Evolutionary conservation across 2,329 filamentous ascomycete species (phyloP).

Genomic region (Sporothrix schenckii): DNA sequence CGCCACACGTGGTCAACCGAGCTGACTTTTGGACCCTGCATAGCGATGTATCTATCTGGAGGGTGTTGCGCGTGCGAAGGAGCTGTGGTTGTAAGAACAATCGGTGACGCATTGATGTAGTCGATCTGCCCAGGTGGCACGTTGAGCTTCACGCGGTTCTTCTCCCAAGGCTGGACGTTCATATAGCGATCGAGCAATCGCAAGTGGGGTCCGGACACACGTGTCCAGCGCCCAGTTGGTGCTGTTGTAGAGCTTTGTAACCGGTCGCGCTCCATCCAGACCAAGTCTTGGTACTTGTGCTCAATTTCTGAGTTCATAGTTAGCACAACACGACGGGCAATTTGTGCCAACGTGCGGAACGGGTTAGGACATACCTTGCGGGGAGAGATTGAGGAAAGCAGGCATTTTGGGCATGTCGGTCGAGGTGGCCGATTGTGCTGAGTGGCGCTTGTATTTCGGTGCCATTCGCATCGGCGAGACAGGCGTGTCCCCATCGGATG

Average conservation of each 20-base stretch:
- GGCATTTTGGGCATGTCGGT: slow-evolving; percentile 41
- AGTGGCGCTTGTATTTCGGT: slow-evolving; percentile 11
- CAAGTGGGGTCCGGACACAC: slow-evolving; percentile 58
- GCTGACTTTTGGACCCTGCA: slow-evolving; percentile 81
- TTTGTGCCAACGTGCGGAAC: slow-evolving; percentile 29
- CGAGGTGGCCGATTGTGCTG: slow-evolving; percentile 6
- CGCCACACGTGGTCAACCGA: slow-evolving; percentile 87
- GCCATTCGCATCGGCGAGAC: slow-evolving; percentile 31
- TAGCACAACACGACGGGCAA: background rate
- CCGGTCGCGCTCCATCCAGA: slow-evolving; percentile 57
- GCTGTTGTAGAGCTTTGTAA: slow-evolving; percentile 48
- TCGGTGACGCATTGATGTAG: slow-evolving; percentile 82
- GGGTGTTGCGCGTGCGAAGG: slow-evolving; percentile 39
- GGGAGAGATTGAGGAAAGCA: slow-evolving; percentile 35
- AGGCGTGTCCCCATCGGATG: background rate
- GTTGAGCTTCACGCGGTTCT: slow-evolving; percentile 78
- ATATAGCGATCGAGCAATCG: slow-evolving; percentile 76
- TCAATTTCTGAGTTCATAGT: slow-evolving; percentile 49
- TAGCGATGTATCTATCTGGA: slow-evolving; percentile 76
- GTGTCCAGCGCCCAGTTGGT: slow-evolving; percentile 49
- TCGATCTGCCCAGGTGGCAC: slow-evolving; percentile 74
- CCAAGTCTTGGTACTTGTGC: slow-evolving; percentile 56
- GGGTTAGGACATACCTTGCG: slow-evolving; percentile 48
- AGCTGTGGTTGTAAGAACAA: slow-evolving; percentile 54
- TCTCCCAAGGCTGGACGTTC: slow-evolving; percentile 88